Conservation (phyloP, 306 rosid genomes). For the Senna siamea region DNA sequence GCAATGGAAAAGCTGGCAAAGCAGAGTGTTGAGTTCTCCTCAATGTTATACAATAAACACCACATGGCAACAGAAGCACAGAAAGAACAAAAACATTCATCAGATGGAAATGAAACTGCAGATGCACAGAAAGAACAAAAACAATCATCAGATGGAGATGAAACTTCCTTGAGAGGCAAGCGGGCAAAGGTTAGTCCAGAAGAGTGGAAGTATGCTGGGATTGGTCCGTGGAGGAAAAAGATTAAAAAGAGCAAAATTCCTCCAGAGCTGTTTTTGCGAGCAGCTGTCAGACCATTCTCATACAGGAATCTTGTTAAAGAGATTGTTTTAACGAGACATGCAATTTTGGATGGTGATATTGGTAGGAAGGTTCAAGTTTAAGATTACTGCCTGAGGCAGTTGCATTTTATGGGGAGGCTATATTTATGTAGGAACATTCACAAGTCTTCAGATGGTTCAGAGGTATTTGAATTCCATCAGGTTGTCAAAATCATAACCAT, state of each 20-base stretch:
- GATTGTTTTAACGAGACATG: constrained; percentile 89
- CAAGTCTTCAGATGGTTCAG: constrained; percentile 33
- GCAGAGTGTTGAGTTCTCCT: constrained; percentile 40
- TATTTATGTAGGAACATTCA: constrained; percentile 14
- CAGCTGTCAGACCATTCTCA: constrained; percentile 72
- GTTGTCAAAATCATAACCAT: not conserved
- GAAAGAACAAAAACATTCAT: constrained; percentile 30
- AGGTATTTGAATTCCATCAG: constrained; percentile 15
- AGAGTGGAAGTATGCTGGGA: constrained; percentile 82
- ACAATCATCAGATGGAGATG: constrained; percentile 59
- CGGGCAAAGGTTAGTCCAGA: constrained; percentile 68
- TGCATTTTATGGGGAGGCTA: constrained; percentile 22
- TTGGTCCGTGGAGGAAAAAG: constrained; percentile 83
- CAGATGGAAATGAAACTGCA: constrained; percentile 28
- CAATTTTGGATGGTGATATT: constrained; percentile 91
- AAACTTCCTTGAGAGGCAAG: constrained; percentile 72
- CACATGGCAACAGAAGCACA: constrained; percentile 35
- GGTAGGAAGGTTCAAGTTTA: constrained; percentile 37
- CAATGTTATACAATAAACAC: constrained; percentile 43
- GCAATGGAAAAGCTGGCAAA: constrained; percentile 72
- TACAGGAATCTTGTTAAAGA: constrained; percentile 90
- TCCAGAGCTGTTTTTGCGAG: constrained; percentile 79
- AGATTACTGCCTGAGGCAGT: not conserved
- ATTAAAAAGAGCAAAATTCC: constrained; percentile 80
- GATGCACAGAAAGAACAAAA: constrained; percentile 37